Base-by-base conservation (phyloP, 169 alveolate genomes). In the Blepharisma undulans region DNA sequence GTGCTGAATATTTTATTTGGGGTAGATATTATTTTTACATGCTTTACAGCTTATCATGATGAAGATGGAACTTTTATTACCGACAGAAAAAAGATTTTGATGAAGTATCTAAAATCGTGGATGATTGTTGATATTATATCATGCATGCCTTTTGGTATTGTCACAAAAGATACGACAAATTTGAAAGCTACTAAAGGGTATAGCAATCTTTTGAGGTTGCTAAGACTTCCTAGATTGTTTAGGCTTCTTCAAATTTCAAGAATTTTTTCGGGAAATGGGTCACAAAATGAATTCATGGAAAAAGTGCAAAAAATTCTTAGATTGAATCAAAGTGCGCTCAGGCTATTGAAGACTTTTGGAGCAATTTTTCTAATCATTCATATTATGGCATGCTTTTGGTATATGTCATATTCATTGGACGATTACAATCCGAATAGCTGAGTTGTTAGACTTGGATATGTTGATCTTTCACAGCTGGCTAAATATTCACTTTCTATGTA, bases 341-440 rank as follows among this genome's bases (percentile, higher is more conserved):
- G 95, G 79, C 74, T 93, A 16, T 5, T 81, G 1, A 72, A 71
- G 19, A 22, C 91, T 19, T 90, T 92, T 27, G 61, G 95, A 6
- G 76, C 93, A 21, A 95, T 95, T 0, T 72, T 93, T 48, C 29
- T 94, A 18, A 76, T 88, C 19, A 93, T 94, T n/a, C 98, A 96
- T 79, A 80, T 96, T 10, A 77, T 94, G 33, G 91, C 95, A 19
- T 96, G 98, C 81, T 36, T 96, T 61, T 96, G 97, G 97, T 92
- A 76, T 74, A 87, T 89, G 27, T 88, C 90, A 0, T 95, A 97
- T 19, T 94, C 93, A 85, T 48, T 86, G 4, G 92, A 92, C 34
- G 95, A 92, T 81, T 93, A 89, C 66, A 29, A 76, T 33, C 85
- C 90, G 1, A 87, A 91, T n/a, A 91, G 95, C 18, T 95, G 97